Conservation (phyloP, 2,329 filamentous ascomycete genomes). For the Fusarium torulosum region DNA sequence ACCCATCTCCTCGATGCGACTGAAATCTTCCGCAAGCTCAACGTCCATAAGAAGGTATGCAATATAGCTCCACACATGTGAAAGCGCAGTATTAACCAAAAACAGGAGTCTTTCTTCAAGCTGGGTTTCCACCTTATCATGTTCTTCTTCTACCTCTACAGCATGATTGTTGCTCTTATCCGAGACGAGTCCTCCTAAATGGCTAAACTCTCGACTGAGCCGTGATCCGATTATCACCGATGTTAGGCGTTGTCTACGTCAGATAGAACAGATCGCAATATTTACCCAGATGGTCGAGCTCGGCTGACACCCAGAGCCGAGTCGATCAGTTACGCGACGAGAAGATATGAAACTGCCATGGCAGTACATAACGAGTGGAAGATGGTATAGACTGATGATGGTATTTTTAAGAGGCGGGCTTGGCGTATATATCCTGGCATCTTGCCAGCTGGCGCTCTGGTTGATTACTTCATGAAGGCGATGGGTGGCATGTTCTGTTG, state of each 20-base stretch:
- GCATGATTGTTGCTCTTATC: slow-evolving; percentile 97
- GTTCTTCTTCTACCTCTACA: slow-evolving; percentile 99
- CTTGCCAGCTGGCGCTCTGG: slow-evolving; percentile 52
- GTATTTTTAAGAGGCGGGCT: slow-evolving; percentile 48
- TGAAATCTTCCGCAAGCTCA: slow-evolving; percentile 99
- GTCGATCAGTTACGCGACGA: slow-evolving; percentile 40
- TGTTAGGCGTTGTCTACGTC: slow-evolving; percentile 22
- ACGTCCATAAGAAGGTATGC: slow-evolving; percentile 95
- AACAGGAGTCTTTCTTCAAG: slow-evolving; percentile 97
- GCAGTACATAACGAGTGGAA: slow-evolving; percentile 48
- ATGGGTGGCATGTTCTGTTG: slow-evolving; percentile 39
- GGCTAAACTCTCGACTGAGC: slow-evolving; percentile 28
- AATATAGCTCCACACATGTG: background rate
- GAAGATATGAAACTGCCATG: slow-evolving; percentile 40
- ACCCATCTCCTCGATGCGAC: slow-evolving; percentile 96
- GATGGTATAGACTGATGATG: slow-evolving; percentile 46
- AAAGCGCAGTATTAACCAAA: slow-evolving; percentile 41
- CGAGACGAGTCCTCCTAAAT: slow-evolving; percentile 88
- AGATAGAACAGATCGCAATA: slow-evolving; percentile 26
- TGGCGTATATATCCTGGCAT: slow-evolving; percentile 50
- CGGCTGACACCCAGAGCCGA: slow-evolving; percentile 35
- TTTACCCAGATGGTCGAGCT: slow-evolving; percentile 28
- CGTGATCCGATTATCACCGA: slow-evolving; percentile 25
- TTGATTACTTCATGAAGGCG: slow-evolving; percentile 48
- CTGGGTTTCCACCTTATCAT: slow-evolving; percentile 98